Percentiles rank a stretch among this genome's conserved stretches.
phyloP scores from a whole-genome alignment of 1,139 yeast species.

The Lizanozyma gosingica region DNA sequence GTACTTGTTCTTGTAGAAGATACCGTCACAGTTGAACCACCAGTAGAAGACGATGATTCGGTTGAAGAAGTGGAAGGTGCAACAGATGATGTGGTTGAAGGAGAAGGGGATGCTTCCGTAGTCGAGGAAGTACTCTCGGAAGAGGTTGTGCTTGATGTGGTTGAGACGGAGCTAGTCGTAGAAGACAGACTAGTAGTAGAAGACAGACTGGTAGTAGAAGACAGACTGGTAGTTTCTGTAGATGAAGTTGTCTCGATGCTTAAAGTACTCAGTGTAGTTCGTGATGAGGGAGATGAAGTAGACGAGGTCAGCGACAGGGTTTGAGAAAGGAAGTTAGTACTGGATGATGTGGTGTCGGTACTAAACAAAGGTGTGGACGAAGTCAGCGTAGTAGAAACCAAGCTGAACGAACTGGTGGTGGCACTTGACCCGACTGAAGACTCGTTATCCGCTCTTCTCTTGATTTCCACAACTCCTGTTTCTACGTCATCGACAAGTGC shows the following conservation, averaged over 20 bases:
- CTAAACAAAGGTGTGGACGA: conserved; percentile 3
- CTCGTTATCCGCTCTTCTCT: conserved; percentile 1
- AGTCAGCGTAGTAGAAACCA: neutral
- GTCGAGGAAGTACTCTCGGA: conserved; percentile 6
- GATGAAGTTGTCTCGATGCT: conserved; percentile 8
- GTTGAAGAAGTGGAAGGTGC: conserved; percentile 3
- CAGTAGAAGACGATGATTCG: conserved; percentile 3
- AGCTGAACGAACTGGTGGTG: neutral
- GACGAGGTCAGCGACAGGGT: conserved; percentile 7
- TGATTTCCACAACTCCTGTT: neutral
- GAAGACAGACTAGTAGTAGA: conserved; percentile 6
- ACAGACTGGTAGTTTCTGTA: conserved; percentile 4
- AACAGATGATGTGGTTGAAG: neutral
- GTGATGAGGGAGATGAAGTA: conserved; percentile 9
- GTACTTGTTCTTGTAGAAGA: conserved; percentile 3
- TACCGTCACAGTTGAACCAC: conserved; percentile 5
- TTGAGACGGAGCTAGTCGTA: conserved; percentile 3
- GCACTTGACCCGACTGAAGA: neutral
- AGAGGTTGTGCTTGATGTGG: conserved; percentile 11
- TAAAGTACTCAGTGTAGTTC: conserved; percentile 9
- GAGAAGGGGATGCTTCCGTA: conserved; percentile 5
- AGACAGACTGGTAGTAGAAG: conserved; percentile 3
- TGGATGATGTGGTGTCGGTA: conserved; percentile 2
- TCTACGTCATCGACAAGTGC: neutral
- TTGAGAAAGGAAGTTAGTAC: neutral